Conservation (phyloP, 768 basidiomycete genomes). For the Cystofilobasidium capitatum region DNA sequence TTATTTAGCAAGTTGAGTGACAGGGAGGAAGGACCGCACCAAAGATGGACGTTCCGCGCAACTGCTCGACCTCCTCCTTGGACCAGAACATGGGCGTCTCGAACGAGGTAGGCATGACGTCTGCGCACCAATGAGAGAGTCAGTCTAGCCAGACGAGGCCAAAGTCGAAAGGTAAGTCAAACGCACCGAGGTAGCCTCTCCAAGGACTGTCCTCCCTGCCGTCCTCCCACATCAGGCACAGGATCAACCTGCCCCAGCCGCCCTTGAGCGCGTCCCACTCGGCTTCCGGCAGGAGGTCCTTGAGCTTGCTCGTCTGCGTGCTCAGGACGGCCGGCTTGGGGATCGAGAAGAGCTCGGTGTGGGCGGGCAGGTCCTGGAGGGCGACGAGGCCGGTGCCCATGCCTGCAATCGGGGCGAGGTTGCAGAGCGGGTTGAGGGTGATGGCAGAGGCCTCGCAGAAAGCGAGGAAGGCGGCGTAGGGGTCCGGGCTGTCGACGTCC, state of each 20-base stretch:
- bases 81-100: constrained; percentile 94
- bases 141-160: neutral
- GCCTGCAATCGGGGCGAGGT: constrained; percentile 13
- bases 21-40: constrained; percentile 42
- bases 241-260: constrained; percentile 76
- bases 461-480: constrained; percentile 16
- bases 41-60: constrained; percentile 77
- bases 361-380: constrained; percentile 14
- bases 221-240: constrained; percentile 94
- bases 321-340: constrained; percentile 71
- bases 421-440: neutral
- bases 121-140: neutral
- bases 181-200: constrained; percentile 61
- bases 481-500: constrained; percentile 6
- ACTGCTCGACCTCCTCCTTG: constrained; percentile 57
- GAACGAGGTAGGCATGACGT: constrained; percentile 55
- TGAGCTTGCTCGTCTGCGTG: constrained; percentile 62
- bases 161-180: neutral
- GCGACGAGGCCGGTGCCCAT: constrained; percentile 26
- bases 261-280: constrained; percentile 61
- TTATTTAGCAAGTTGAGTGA: constrained; percentile 17
- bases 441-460: constrained; percentile 13
- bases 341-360: constrained; percentile 66
- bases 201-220: constrained; percentile 59
- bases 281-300: constrained; percentile 49